Base-by-base conservation (phyloP, 257 asterid species). In the Mitragyna speciosa region DNA sequence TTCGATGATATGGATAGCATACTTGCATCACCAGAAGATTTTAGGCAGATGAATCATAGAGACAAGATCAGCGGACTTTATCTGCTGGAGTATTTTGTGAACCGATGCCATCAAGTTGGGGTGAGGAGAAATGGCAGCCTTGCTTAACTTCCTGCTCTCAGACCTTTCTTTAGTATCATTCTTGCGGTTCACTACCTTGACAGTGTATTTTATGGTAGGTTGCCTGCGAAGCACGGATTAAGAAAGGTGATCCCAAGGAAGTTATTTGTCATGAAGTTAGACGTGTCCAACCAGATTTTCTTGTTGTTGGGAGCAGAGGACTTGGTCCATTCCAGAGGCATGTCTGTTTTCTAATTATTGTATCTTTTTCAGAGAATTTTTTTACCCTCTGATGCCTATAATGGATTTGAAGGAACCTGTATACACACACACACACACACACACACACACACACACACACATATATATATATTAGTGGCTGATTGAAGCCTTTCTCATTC, bases 271-370 rank as follows among this genome's bases (percentile, higher is more conserved):
- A 81, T 75, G 97, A 92, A 85, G 97, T 87, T 74, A 81, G 61
- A 68, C 95, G 95, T 11, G 82, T 90, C 54, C 86, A 77, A 56
- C 96, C 98, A 24, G 98, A 94, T 85, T 85, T 94, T 69, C 95
- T 94, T 82, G 95, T 94, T 66, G 90, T 94, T 31, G 98, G 98
- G 73, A 86, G 92, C 89, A 86, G 98, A 84, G 97, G 97, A 72
- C 97, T 94, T 5, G 96, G 95, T 81, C 98, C 98, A 78, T 94
- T 92, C 86, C 97, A 90, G 87, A 91, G 86, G 98, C 89, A 84
- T 36, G 89, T 58, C 31, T 73, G n/a, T 78, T 64, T 19, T 22
- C 19, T 28, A 43, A 8, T 43, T 48, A 48, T 33, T 51, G 20
- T 58, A 33, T 41, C 14, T 48, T 54, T 31, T 56, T 7, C 56